These are phyloP conservation scores for Aegilops longissima DNA, from an alignment of 176 grass and related monocot species.

Conservation along the genomic window DNA sequence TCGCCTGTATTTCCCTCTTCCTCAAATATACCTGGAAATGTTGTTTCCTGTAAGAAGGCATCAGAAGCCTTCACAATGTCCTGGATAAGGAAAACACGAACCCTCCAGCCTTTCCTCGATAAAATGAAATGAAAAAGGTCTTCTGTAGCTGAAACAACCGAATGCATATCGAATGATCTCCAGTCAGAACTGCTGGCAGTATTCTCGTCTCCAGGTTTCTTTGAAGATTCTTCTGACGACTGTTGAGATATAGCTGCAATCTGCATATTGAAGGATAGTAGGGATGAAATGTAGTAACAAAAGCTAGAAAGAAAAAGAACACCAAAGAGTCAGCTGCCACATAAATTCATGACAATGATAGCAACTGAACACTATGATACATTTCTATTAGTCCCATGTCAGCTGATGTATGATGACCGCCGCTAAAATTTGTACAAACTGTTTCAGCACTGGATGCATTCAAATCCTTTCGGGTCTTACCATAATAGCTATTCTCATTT, in stretches of 20 bases:
- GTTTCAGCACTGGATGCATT: not conserved
- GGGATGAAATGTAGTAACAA: not conserved
- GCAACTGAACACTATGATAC: not conserved
- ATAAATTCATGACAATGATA: not conserved
- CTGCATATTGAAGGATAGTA: constrained; percentile 39
- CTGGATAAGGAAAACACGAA: constrained; percentile 90
- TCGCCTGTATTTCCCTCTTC: constrained; percentile 35
- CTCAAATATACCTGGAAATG: constrained; percentile 61
- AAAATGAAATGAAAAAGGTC: constrained; percentile 87
- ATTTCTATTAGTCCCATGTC: not conserved
- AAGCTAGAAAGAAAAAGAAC: constrained; percentile 19
- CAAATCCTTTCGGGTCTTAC: not conserved
- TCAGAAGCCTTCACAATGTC: constrained; percentile 82
- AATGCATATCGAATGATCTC: constrained; percentile 93
- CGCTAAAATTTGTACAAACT: not conserved
- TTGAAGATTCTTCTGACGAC: constrained; percentile 57
- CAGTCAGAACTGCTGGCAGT: constrained; percentile 34
- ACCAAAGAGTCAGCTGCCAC: not conserved
- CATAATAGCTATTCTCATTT: not conserved
- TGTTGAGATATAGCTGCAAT: constrained; percentile 88
- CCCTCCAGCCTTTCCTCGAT: constrained; percentile 89
- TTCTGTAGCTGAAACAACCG: constrained; percentile 90
- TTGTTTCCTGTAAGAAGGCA: constrained; percentile 74
- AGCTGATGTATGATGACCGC: not conserved
- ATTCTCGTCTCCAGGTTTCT: constrained; percentile 40